Evolutionary conservation across 2,329 filamentous ascomycete genomes (phyloP).

Genomic region (Neofusicoccum cordaticola): DNA sequence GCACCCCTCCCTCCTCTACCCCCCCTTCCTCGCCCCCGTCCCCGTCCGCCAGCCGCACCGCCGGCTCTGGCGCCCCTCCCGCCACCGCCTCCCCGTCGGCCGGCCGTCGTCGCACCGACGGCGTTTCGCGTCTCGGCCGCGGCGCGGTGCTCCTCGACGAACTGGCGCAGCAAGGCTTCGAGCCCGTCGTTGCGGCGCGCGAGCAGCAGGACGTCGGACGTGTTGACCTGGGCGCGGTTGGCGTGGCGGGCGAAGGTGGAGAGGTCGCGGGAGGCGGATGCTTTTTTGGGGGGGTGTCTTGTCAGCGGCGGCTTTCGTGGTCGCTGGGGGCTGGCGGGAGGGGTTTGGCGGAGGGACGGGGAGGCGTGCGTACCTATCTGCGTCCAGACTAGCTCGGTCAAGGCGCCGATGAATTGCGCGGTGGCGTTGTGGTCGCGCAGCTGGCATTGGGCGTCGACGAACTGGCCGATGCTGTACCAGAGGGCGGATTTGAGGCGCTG

Average conservation of each 20-base stretch:
- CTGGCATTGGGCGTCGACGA: constrained; percentile 80
- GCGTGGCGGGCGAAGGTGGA: constrained; percentile 67
- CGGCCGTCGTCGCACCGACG: background rate
- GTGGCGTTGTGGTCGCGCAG: constrained; percentile 78
- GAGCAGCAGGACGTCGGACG: constrained; percentile 84
- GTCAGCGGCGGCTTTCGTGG: background rate
- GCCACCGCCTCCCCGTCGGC: background rate
- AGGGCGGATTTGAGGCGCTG: constrained; percentile 49
- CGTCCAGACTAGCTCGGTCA: constrained; percentile 80
- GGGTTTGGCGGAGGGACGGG: constrained; percentile 18
- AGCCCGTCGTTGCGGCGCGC: constrained; percentile 84
- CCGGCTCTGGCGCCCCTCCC: background rate
- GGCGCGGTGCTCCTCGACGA: constrained; percentile 54
- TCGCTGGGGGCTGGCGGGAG: background rate
- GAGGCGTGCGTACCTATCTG: constrained; percentile 65
- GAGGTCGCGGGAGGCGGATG: constrained; percentile 54
- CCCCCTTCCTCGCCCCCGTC: constrained; percentile 10
- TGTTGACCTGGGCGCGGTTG: constrained; percentile 73
- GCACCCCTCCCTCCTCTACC: background rate
- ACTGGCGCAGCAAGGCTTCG: constrained; percentile 68
- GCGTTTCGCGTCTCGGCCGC: constrained; percentile 16
- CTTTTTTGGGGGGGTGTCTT: background rate
- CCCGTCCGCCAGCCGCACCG: background rate
- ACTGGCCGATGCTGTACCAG: constrained; percentile 48
- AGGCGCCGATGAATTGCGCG: constrained; percentile 76